Conservation (phyloP, 352 stramenopile species). For the Pelagophyceae sp. region DNA sequence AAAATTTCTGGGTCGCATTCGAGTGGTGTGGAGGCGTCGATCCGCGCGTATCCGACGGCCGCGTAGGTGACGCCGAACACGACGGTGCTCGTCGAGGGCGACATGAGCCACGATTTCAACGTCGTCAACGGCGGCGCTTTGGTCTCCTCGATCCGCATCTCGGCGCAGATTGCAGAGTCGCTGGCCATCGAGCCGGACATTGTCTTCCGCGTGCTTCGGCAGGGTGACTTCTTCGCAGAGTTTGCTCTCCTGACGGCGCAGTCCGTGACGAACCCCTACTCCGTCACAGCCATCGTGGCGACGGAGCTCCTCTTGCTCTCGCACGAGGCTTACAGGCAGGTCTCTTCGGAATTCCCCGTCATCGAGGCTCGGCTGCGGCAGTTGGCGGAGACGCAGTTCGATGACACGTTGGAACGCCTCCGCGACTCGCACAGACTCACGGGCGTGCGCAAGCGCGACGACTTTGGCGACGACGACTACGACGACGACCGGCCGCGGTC, state of each 20-base stretch:
- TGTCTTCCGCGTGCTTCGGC: background rate
- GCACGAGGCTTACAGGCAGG: background rate
- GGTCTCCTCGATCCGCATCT: background rate
- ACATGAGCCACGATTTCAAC: slow-evolving; percentile 26
- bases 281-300: background rate
- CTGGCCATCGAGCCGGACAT: background rate
- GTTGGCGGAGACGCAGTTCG: background rate
- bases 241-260: background rate
- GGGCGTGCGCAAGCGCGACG: too few relatives aligned
- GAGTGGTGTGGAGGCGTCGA: too few relatives aligned
- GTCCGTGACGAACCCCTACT: background rate
- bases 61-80: too few relatives aligned
- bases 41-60: too few relatives aligned
- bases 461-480: too few relatives aligned
- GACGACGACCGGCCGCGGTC: too few relatives aligned
- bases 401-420: background rate
- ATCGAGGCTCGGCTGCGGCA: background rate
- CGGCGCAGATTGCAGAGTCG: background rate
- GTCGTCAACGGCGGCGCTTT: slow-evolving; percentile 17
- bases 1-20: too few relatives aligned
- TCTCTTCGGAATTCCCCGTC: background rate
- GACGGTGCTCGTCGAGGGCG: slow-evolving; percentile 16
- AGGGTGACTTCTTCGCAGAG: slow-evolving; percentile 12
- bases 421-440: background rate
- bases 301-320: background rate